Conservation (phyloP, 768 basidiomycete genomes). For the Clitopilus passeckerianus region DNA sequence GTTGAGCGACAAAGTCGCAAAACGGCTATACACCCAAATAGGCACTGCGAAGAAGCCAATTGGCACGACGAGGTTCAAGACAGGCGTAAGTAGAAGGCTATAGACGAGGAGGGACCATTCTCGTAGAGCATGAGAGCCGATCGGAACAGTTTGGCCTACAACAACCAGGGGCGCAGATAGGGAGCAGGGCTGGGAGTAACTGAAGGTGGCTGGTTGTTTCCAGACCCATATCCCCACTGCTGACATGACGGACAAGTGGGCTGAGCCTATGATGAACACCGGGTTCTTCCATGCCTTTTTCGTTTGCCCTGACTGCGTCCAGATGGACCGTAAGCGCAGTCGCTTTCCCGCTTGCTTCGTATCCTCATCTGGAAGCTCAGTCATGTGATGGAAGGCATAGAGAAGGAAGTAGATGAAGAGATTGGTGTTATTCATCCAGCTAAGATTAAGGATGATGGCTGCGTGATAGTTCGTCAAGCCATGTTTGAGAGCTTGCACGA, state of each 20-base stretch:
- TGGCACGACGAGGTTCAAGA: not conserved
- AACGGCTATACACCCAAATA: not conserved
- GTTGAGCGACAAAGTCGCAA: not conserved
- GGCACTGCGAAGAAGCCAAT: not conserved
- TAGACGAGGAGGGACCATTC: not conserved
- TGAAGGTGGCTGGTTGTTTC: conserved; percentile 9
- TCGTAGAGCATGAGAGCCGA: not conserved
- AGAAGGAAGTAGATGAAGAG: conserved; percentile 11
- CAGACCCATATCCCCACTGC: conserved; percentile 16
- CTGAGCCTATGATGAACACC: conserved; percentile 9
- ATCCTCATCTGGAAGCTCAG: too few relatives aligned
- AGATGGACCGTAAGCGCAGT: conserved; percentile 18
- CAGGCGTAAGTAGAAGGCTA: not conserved
- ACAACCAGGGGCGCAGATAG: not conserved
- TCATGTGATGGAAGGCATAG: conserved; percentile 11
- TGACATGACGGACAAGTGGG: conserved; percentile 14
- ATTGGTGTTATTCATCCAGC: conserved; percentile 23
- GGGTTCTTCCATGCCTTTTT: not conserved
- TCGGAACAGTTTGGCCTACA: not conserved
- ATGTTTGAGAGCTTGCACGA: conserved; percentile 12
- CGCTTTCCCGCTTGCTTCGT: conserved; percentile 11
- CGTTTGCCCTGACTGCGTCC: not conserved
- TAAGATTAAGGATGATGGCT: conserved; percentile 19
- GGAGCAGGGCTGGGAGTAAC: not conserved
- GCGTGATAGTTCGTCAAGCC: conserved; percentile 15